Evolutionary conservation across 169 alveolate species (phyloP).

Genomic region (Amoebophrya sp.): DNA sequence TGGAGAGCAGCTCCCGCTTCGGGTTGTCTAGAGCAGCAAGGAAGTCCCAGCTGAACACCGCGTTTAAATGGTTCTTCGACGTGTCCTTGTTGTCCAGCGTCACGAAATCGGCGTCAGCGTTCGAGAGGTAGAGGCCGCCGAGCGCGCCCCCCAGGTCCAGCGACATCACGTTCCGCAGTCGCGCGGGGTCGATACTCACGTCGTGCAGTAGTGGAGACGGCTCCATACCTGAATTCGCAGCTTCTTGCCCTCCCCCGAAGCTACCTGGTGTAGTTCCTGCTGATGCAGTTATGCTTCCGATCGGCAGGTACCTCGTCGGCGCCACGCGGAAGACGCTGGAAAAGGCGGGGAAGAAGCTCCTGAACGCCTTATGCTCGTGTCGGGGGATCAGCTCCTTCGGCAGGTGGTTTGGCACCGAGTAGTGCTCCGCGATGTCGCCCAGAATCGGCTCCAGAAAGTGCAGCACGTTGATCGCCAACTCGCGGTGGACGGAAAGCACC

Average conservation of each 20-base stretch:
- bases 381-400: neutral
- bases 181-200: neutral
- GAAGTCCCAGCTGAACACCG: neutral
- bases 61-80: neutral
- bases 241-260: too few relatives aligned
- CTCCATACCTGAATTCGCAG: too few relatives aligned
- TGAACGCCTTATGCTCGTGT: neutral
- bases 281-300: too few relatives aligned
- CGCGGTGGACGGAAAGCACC: neutral
- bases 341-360: neutral
- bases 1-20: neutral
- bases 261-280: too few relatives aligned
- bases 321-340: neutral
- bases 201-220: too few relatives aligned
- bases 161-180: neutral
- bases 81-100: neutral
- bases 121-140: neutral
- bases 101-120: neutral
- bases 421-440: conserved; percentile 4
- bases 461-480: neutral
- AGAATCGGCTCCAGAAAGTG: neutral
- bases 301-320: neutral
- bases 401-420: neutral
- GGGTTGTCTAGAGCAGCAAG: neutral
- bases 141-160: neutral